These are phyloP conservation scores for Penicillium palitans DNA, from an alignment of 2,329 filamentous ascomycete species.

Conservation along the genomic window DNA sequence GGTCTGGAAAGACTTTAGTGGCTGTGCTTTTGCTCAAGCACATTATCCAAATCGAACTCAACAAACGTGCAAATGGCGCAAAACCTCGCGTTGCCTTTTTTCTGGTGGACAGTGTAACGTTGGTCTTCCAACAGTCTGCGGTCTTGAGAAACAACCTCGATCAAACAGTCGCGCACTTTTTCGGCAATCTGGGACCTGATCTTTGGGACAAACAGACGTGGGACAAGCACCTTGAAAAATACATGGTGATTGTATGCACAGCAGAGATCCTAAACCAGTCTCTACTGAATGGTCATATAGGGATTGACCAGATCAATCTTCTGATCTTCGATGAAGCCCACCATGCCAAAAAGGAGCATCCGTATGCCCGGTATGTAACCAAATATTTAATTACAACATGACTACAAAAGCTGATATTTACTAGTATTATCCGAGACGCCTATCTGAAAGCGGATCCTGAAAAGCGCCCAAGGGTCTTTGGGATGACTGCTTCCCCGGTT, in stretches of 20 bases:
- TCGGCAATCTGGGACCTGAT: slow-evolving; percentile 66
- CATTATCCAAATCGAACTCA: slow-evolving; percentile 73
- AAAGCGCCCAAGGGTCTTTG: slow-evolving; percentile 74
- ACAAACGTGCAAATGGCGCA: slow-evolving; percentile 63
- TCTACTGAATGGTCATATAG: slow-evolving; percentile 75
- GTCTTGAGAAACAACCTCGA: slow-evolving; percentile 81
- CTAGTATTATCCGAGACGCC: slow-evolving; percentile 79
- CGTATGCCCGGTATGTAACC: slow-evolving; percentile 66
- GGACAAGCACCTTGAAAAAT: slow-evolving; percentile 58
- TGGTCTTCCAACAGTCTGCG: slow-evolving; percentile 85
- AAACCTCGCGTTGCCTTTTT: slow-evolving; percentile 75
- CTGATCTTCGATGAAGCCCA: slow-evolving; percentile 96
- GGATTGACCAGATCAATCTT: slow-evolving; percentile 80
- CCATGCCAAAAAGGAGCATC: slow-evolving; percentile 90
- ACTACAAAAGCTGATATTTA: slow-evolving; percentile 7
- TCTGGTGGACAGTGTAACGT: slow-evolving; percentile 81
- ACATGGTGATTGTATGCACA: slow-evolving; percentile 89
- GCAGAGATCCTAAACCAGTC: slow-evolving; percentile 81
- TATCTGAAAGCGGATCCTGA: slow-evolving; percentile 58
- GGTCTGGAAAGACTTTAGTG: slow-evolving; percentile 95
- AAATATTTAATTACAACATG: not conserved
- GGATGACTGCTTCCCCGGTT: slow-evolving; percentile 95
- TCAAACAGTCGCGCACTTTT: slow-evolving; percentile 70
- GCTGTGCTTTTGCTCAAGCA: slow-evolving; percentile 80
- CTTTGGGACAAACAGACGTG: slow-evolving; percentile 63